Conservation (phyloP, 2,329 filamentous ascomycete genomes). For the Fusarium miscanthi region DNA sequence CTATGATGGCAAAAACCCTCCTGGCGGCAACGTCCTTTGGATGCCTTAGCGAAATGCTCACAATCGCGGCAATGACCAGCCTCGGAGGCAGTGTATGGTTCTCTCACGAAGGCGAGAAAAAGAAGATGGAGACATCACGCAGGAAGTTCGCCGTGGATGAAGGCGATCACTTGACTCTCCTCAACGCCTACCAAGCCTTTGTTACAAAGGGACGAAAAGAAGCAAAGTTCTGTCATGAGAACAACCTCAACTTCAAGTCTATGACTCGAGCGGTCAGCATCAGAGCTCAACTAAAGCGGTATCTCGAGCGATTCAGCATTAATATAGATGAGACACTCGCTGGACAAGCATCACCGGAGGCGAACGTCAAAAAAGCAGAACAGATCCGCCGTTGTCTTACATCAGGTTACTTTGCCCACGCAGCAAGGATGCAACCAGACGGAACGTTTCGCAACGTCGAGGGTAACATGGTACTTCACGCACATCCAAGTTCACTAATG, state of each 20-base stretch:
- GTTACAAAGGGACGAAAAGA: constrained; percentile 85
- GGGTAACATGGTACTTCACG: constrained; percentile 80
- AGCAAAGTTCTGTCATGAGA: constrained; percentile 85
- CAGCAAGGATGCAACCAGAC: constrained; percentile 92
- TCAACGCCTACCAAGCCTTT: constrained; percentile 95
- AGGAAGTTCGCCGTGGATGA: constrained; percentile 91
- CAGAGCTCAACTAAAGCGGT: constrained; percentile 84
- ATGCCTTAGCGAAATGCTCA: constrained; percentile 87
- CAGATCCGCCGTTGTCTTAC: constrained; percentile 87
- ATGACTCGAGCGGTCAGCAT: constrained; percentile 87
- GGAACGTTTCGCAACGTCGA: constrained; percentile 90
- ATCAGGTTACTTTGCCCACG: constrained; percentile 91
- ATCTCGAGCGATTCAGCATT: constrained; percentile 87
- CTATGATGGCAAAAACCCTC: constrained; percentile 93
- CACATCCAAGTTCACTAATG: constrained; percentile 92
- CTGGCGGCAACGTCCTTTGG: constrained; percentile 79
- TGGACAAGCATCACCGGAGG: constrained; percentile 46
- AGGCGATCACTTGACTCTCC: constrained; percentile 90
- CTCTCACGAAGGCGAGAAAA: constrained; percentile 80
- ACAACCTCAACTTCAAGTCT: constrained; percentile 87
- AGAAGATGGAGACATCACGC: constrained; percentile 76
- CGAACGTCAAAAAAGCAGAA: constrained; percentile 64
- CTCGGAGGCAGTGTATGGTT: constrained; percentile 87
- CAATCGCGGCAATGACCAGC: constrained; percentile 93
- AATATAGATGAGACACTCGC: constrained; percentile 72